Conservation (phyloP, 495 filamentous ascomycete species). For the Aspergillus homomorphus region DNA sequence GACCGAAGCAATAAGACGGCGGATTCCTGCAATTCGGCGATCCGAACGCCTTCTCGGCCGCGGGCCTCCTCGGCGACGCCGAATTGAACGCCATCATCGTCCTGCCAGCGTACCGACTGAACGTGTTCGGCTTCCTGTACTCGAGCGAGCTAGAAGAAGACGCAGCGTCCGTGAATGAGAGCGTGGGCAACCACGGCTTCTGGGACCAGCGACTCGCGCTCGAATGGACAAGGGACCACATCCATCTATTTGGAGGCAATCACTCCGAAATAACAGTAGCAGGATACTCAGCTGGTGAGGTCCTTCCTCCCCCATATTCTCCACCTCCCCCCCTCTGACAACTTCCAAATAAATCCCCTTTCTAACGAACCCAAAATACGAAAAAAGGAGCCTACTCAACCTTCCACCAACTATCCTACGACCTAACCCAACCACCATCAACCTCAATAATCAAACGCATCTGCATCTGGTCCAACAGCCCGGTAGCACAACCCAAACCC, state of each 20-base stretch:
- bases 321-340: not conserved
- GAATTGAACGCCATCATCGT: slow-evolving; percentile 54
- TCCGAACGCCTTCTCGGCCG: slow-evolving; percentile 45
- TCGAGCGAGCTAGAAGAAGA: slow-evolving; percentile 50
- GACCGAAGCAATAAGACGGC: slow-evolving; percentile 40
- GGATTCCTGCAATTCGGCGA: slow-evolving; percentile 57
- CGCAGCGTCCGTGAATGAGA: slow-evolving; percentile 42
- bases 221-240: slow-evolving; percentile 63
- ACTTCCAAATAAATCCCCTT: not conserved
- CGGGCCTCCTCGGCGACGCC: slow-evolving; percentile 50
- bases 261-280: slow-evolving; percentile 60
- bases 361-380: not conserved
- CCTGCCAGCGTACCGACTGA: slow-evolving; percentile 67
- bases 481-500: slow-evolving; percentile 52
- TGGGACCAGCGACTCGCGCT: slow-evolving; percentile 64
- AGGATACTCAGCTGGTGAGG: slow-evolving; percentile 57
- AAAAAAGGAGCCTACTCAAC: slow-evolving; percentile 58
- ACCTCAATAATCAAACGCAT: slow-evolving; percentile 43
- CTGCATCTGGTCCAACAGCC: slow-evolving; percentile 56
- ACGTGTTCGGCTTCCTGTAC: slow-evolving; percentile 64
- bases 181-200: slow-evolving; percentile 61
- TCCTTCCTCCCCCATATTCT: not conserved
- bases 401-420: slow-evolving; percentile 56
- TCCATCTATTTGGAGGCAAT: slow-evolving; percentile 61
- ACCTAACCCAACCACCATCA: slow-evolving; percentile 27